Evolutionary conservation across 495 filamentous ascomycete genomes (phyloP), one percentile per base, ranked within the genome.

Genomic region (Corynascus novoguineensis): DNA sequence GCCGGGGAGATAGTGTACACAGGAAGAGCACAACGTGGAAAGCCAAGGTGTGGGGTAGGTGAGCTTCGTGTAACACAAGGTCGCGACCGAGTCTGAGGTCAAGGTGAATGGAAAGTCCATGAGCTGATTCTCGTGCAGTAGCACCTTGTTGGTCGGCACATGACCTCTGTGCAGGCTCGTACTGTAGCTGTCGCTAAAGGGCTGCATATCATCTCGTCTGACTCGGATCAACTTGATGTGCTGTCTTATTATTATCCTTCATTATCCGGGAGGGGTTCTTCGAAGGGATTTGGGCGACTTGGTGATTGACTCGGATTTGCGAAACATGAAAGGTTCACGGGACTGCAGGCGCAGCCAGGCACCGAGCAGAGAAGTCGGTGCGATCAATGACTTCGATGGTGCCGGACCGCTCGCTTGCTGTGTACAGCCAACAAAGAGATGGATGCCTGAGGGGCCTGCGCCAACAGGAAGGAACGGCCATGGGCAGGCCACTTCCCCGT

Each of bases 111-210:
- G 28, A 12, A 17, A 19, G n/a, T n/a, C n/a, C 41, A 28, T 7
- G 17, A 42, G 29, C 10, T 7, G 21, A 49, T 2, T 25, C 17
- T 12, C 31, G n/a, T 10, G 17, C 19, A 11, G 12, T n/a, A n/a
- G n/a, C n/a, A n/a, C n/a, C n/a, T n/a, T n/a, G n/a, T n/a, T n/a
- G n/a, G n/a, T 38, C 32, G 5, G 31, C 56, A 53, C 56, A 38
- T 59, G 56, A 59, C 56, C 49, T 59, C 9, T 28, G 32, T 37
- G 31, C 41, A 27, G n/a, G n/a, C n/a, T n/a, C n/a, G n/a, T n/a
- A n/a, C n/a, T n/a, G n/a, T n/a, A n/a, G n/a, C n/a, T 47, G 2
- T 38, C 10, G 27, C 5, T 21, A 38, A 24, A 29, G 44, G 31
- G 24, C 12, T n/a, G 32, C 49, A 19, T 50, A 7, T n/a, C n/a